A percentile compares a stretch with the other conserved stretches of the same genome.
Conservation (phyloP, 805 yeast species). For the Metschnikowia santaceciliae region DNA sequence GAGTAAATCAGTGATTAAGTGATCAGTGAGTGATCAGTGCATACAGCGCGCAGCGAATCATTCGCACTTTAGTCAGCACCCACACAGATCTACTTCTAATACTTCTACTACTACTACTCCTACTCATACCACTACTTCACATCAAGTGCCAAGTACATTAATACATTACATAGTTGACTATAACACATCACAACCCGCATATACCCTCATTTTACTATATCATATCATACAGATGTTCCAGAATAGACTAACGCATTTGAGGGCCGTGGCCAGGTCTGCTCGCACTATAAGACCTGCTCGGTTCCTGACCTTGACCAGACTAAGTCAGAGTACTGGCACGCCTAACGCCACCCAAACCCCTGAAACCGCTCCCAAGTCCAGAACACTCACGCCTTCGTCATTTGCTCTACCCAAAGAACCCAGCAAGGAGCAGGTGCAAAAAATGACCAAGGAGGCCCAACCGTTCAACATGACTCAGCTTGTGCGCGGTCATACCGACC, state of each 20-base stretch:
- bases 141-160: too few species aligned
- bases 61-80: slow-evolving; percentile 3
- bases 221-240: not conserved
- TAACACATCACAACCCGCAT: too few species aligned
- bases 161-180: too few species aligned
- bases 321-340: not conserved
- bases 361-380: not conserved
- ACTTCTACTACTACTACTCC: not conserved
- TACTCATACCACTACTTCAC: too few species aligned
- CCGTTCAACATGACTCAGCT: slow-evolving; percentile 34
- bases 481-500: slow-evolving; percentile 32
- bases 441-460: slow-evolving; percentile 16
- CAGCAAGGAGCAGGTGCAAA: not conserved
- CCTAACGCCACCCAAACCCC: too few species aligned
- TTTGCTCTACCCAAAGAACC: slow-evolving; percentile 27
- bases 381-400: slow-evolving; percentile 26
- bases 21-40: not conserved
- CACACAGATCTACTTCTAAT: not conserved
- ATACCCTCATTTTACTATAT: not conserved
- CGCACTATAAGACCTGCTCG: not conserved
- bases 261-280: not conserved
- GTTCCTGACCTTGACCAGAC: not conserved
- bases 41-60: slow-evolving; percentile 3
- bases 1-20: too few species aligned
- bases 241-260: not conserved